These are phyloP conservation scores for Colletotrichum sp. DNA, from an alignment of 2,329 filamentous ascomycete genomes.

Conservation along the genomic window DNA sequence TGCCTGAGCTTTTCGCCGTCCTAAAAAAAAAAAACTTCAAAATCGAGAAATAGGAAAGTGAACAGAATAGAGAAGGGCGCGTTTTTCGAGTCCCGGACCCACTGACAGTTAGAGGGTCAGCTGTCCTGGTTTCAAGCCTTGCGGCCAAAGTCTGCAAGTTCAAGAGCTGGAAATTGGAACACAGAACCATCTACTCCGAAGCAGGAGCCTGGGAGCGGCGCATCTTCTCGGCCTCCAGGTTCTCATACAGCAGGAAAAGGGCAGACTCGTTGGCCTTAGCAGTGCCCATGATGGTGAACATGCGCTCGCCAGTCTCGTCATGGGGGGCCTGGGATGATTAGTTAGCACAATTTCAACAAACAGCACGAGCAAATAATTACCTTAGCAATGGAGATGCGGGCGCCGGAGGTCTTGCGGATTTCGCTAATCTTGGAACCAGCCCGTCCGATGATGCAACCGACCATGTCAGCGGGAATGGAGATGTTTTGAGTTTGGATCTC, in stretches of 20 bases:
- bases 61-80: not conserved
- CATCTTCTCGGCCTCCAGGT: slow-evolving; percentile 99
- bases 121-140: not conserved
- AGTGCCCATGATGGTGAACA: slow-evolving; percentile 99
- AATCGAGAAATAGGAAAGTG: not conserved
- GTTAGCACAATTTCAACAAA: slow-evolving; percentile 17
- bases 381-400: slow-evolving; percentile 97
- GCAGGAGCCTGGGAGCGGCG: slow-evolving; percentile 79
- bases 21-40: not conserved
- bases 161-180: slow-evolving; percentile 1
- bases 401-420: slow-evolving; percentile 95
- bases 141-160: slow-evolving; percentile 19
- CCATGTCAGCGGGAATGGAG: slow-evolving; percentile 99
- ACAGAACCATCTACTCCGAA: slow-evolving; percentile 47
- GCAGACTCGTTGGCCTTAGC: slow-evolving; percentile 94
- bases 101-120: not conserved
- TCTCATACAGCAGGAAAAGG: slow-evolving; percentile 96
- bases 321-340: slow-evolving; percentile 70
- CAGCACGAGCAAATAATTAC: slow-evolving; percentile 40
- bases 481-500: slow-evolving; percentile 99
- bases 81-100: slow-evolving; percentile 4
- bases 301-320: slow-evolving; percentile 96
- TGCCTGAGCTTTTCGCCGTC: not conserved
- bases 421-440: slow-evolving; percentile 97
- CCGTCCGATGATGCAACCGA: slow-evolving; percentile 97